Evolutionary conservation across 2,329 filamentous ascomycete species (phyloP), one percentile per base, ranked within the genome.

Genomic region (Magnaporthales sp.): DNA sequence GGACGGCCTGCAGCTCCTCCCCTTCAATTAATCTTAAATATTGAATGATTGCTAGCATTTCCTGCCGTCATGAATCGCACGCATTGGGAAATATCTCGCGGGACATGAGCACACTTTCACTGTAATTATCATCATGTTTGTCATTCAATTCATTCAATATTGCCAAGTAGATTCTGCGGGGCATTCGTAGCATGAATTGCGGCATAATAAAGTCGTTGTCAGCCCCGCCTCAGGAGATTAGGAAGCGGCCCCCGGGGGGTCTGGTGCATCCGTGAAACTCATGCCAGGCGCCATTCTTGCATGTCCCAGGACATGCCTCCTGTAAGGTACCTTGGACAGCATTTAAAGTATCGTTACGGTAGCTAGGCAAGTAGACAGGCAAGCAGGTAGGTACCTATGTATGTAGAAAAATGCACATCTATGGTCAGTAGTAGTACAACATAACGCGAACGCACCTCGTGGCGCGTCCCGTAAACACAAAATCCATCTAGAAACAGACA

Each of bases 171-270:
- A 60, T 27, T 27, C 24, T 11, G 24, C 24, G 56, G 56, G 56
- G 24, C 24, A 60, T 60, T 27, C 26, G 2, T 26, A 60, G 56
- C 56, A 60, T 60, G 56, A 60, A 60, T 26, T 27, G 56, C 56
- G 56, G 56, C 56, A 60, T 60, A 24, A 51, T 19, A 58, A 27
- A 60, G 56, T 60, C 56, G 26, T 60, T 60, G 26, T 60, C 56
- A 27, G 56, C 56, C 56, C 56, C 56, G 56, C 56, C 22, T 27
- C 56, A 60, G 56, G 56, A 60, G 26, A 60, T 60, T 60, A 60
- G 15, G 22, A 60, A 60, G 56, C 56, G 56, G 56, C 15, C 38
- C 38, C 15, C 15, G 38, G 38, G 38, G 38, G 32, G 15, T n/a
- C 19, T 46, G 15, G 6, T 46, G 19, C 38, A 46, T 7, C 15